These are phyloP conservation scores for Sparassis latifolia DNA, from an alignment of 1,284 basidiomycete genomes.

Conservation along the genomic window DNA sequence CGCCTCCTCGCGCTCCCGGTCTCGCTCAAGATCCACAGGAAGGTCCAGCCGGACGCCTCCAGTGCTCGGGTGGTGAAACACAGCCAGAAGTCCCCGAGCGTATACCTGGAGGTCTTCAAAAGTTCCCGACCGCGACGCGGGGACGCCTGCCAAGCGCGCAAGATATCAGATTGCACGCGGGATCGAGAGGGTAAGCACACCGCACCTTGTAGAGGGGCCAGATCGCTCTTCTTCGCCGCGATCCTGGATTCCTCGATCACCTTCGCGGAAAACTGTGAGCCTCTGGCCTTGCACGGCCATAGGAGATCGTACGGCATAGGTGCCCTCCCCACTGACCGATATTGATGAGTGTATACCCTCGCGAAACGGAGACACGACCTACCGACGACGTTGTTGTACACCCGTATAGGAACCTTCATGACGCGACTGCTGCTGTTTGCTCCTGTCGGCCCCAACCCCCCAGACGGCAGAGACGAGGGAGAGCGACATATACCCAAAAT, in stretches of 20 bases:
- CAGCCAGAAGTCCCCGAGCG: constrained; percentile 38
- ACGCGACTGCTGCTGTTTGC: constrained; percentile 63
- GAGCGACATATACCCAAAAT: constrained; percentile 81
- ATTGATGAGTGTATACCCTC: not conserved
- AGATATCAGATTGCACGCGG: not conserved
- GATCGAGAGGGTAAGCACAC: not conserved
- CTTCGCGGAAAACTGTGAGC: constrained; percentile 10
- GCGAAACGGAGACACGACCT: constrained; percentile 18
- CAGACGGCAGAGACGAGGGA: constrained; percentile 22
- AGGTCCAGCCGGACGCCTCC: constrained; percentile 26
- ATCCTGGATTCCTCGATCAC: constrained; percentile 12
- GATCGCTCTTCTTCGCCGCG: not conserved
- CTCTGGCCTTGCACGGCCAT: constrained; percentile 45
- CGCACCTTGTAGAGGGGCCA: not conserved
- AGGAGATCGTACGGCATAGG: constrained; percentile 60
- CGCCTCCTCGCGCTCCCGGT: constrained; percentile 29
- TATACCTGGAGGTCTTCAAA: constrained; percentile 28
- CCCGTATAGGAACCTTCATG: constrained; percentile 82
- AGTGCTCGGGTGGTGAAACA: constrained; percentile 31
- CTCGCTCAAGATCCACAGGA: constrained; percentile 15
- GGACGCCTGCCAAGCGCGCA: not conserved
- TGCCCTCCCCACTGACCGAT: constrained; percentile 41
- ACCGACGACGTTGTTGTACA: constrained; percentile 83
- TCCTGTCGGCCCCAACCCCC: constrained; percentile 29
- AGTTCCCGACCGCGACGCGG: constrained; percentile 12